Conservation (phyloP, 2,329 filamentous ascomycete species). For the Fusarium setosum region DNA sequence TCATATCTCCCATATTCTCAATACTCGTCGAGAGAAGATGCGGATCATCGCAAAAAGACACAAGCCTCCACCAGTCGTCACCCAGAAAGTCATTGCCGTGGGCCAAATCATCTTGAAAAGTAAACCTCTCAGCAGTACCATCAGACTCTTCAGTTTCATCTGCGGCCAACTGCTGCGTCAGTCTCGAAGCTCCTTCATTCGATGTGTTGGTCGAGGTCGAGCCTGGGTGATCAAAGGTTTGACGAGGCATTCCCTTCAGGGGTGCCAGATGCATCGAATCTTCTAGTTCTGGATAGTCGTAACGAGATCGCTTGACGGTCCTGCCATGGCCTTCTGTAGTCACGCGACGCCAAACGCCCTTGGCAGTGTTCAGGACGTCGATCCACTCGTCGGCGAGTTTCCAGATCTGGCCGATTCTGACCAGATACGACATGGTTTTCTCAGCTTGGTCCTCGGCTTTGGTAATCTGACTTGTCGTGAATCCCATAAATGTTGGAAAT, state of each 20-base stretch:
- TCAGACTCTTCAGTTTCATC: neutral
- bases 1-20: neutral
- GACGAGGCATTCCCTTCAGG: slow-evolving; percentile 39
- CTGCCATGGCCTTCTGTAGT: slow-evolving; percentile 2
- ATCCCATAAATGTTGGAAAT: slow-evolving; percentile 35
- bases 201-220: neutral
- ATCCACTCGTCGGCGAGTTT: slow-evolving; percentile 41
- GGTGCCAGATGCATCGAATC: slow-evolving; percentile 38
- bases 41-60: slow-evolving; percentile 41
- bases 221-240: slow-evolving; percentile 10
- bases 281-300: slow-evolving; percentile 40
- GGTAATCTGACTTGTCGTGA: neutral
- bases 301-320: slow-evolving; percentile 31
- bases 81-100: slow-evolving; percentile 21
- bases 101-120: neutral
- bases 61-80: slow-evolving; percentile 39
- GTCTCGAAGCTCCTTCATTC: neutral
- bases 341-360: slow-evolving; percentile 24
- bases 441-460: slow-evolving; percentile 29
- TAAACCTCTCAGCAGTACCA: accelerated
- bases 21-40: slow-evolving; percentile 38
- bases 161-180: slow-evolving; percentile 1
- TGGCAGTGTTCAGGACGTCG: slow-evolving; percentile 35
- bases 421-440: slow-evolving; percentile 19
- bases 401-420: slow-evolving; percentile 32